Conservation (phyloP, 257 asterid genomes). For the Ehretia macrophylla region DNA sequence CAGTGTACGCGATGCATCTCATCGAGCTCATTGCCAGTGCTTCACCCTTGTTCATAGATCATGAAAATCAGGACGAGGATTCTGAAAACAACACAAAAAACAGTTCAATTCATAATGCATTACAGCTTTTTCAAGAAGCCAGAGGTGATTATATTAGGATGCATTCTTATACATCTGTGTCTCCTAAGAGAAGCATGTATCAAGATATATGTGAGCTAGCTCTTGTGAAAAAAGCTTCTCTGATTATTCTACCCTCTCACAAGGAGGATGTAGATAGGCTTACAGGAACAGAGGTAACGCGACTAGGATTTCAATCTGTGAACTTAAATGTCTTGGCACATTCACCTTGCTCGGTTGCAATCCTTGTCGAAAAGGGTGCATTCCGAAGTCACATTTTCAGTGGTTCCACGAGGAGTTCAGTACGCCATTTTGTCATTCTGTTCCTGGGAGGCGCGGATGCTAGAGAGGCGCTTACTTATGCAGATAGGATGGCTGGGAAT, state of each 20-base stretch:
- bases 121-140: slow-evolving; percentile 39
- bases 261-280: slow-evolving; percentile 13
- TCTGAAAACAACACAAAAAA: slow-evolving; percentile 6
- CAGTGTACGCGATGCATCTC: slow-evolving; percentile 49
- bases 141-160: slow-evolving; percentile 32
- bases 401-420: slow-evolving; percentile 12
- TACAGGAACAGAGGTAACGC: slow-evolving; percentile 1
- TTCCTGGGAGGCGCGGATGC: slow-evolving; percentile 83
- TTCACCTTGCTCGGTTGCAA: slow-evolving; percentile 81
- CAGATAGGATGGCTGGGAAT: slow-evolving; percentile 46
- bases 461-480: slow-evolving; percentile 71
- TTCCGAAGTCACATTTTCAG: slow-evolving; percentile 8
- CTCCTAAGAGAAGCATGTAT: slow-evolving; percentile 55
- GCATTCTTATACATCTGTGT: slow-evolving; percentile 43
- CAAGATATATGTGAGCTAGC: slow-evolving; percentile 79
- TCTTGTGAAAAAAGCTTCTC: slow-evolving; percentile 44
- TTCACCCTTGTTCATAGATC: slow-evolving; percentile 56
- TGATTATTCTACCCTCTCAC: slow-evolving; percentile 48
- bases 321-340: slow-evolving; percentile 43
- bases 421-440: slow-evolving; percentile 41
- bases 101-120: slow-evolving; percentile 44
- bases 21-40: slow-evolving; percentile 63
- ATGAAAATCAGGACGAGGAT: slow-evolving; percentile 26
- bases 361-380: slow-evolving; percentile 39
- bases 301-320: slow-evolving; percentile 22